Evolutionary conservation across 2,329 filamentous ascomycete species (phyloP).

Genomic region (Alternaria atra): DNA sequence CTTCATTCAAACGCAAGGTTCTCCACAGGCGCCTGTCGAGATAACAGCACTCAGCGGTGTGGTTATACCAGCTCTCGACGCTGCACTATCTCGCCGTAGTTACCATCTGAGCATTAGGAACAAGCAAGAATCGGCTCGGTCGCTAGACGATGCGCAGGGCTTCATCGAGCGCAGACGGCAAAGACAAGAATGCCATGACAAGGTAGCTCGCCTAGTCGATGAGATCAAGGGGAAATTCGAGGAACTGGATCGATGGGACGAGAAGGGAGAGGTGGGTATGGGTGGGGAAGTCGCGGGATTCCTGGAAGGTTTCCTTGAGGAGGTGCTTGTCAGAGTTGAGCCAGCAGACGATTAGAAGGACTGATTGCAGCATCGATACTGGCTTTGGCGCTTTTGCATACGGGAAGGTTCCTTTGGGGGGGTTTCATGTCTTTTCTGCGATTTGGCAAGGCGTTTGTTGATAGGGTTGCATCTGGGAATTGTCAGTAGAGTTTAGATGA

Average conservation of each 20-base stretch:
- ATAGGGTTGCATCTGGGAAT: not conserved
- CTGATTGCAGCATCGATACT: not conserved
- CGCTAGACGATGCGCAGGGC: constrained; percentile 67
- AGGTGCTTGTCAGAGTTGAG: constrained; percentile 91
- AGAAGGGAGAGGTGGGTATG: constrained; percentile 89
- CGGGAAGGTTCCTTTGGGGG: not conserved
- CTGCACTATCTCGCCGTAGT: constrained; percentile 81
- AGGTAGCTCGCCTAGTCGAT: constrained; percentile 79
- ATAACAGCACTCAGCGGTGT: constrained; percentile 90
- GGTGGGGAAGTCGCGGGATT: constrained; percentile 88
- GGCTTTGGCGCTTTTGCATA: constrained; percentile 2
- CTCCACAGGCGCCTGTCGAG: constrained; percentile 69
- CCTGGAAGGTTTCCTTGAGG: constrained; percentile 89
- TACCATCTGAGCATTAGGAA: constrained; percentile 63
- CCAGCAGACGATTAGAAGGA: constrained; percentile 73
- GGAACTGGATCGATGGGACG: constrained; percentile 90
- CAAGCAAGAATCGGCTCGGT: constrained; percentile 50
- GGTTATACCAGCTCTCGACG: constrained; percentile 90
- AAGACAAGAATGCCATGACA: constrained; percentile 76
- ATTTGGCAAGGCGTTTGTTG: constrained; percentile 14
- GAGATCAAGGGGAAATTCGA: constrained; percentile 85
- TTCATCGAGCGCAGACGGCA: constrained; percentile 45
- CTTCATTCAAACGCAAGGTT: constrained; percentile 55
- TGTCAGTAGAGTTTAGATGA: not conserved
- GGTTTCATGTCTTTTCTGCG: constrained; percentile 1